phyloP scores from a whole-genome alignment of 306 rosid species.

The Sesbania bispinosa region DNA sequence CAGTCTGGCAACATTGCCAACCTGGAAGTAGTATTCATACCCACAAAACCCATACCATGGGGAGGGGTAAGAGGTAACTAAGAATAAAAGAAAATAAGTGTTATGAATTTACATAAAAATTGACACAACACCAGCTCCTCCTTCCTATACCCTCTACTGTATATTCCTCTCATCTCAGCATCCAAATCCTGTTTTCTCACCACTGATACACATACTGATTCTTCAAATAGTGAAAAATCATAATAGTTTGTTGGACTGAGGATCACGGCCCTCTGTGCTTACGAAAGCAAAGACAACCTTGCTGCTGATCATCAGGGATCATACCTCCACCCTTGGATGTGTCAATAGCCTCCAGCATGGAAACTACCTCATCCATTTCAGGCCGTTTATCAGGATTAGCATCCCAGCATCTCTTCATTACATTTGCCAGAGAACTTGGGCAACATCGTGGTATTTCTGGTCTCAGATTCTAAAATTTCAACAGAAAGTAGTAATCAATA shows the following conservation, averaged over 20 bases:
- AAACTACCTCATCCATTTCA: constrained; percentile 92
- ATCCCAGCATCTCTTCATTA: constrained; percentile 98
- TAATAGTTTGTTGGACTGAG: constrained; percentile 33
- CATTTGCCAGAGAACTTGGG: constrained; percentile 84
- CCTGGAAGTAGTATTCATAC: constrained; percentile 29
- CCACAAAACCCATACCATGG: constrained; percentile 34
- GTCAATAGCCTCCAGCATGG: constrained; percentile 89
- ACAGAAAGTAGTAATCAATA: constrained; percentile 13
- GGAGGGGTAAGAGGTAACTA: constrained; percentile 18
- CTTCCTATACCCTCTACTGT: constrained; percentile 44
- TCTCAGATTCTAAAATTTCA: constrained; percentile 69
- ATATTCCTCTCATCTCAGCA: constrained; percentile 39
- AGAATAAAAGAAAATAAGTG: constrained; percentile 35
- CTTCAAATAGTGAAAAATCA: constrained; percentile 57
- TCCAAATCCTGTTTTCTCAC: constrained; percentile 46
- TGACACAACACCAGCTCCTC: constrained; percentile 38
- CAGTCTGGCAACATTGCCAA: constrained; percentile 26
- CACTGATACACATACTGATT: constrained; percentile 50
- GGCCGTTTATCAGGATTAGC: constrained; percentile 92
- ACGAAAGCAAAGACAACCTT: constrained; percentile 86
- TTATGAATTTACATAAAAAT: constrained; percentile 46
- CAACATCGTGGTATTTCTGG: constrained; percentile 98
- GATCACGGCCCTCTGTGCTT: constrained; percentile 82
- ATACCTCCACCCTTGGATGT: constrained; percentile 97
- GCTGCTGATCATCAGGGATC: constrained; percentile 91